Base-by-base conservation (phyloP, 2,329 filamentous ascomycete genomes). In the Fusarium buxicola region DNA sequence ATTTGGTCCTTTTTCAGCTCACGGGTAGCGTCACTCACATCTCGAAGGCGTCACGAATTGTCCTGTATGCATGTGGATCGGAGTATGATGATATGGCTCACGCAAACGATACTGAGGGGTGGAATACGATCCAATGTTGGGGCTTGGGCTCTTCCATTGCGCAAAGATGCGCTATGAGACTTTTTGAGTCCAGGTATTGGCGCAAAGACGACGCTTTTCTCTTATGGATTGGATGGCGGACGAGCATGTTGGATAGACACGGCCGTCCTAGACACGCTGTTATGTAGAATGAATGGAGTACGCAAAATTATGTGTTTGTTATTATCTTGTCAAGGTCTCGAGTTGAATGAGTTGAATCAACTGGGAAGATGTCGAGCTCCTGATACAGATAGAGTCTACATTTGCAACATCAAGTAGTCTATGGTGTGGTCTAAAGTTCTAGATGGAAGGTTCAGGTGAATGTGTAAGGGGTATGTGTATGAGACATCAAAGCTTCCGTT, bases 1-100 rank as follows among this genome's bases (percentile, higher is more conserved):
- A n/a, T 67, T 62, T 57, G 35, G 47, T 58, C 48, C 45, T 54
- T 61, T 68, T 58, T 57, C 57, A 47, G 51, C 51, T 66, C 59
- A 60, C 60, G 55, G 57, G 57, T 63, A 69, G 63, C 69, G 58
- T 63, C 53, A 58, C 63, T 65, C 58, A 61, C 59, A 67, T 71
- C 47, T 60, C 55, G 49, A 45, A 66, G 68, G 66, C 60, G 65
- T 63, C 63, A 38, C 55, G 58, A 67, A 58, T 55, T 67, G 51
- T 68, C 63, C 60, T 69, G 62, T 60, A 68, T 66, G 69, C 69
- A 71, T 71, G 62, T 64, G 67, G 60, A 70, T 60, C 57, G 69
- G 72, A 74, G 71, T 74, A 69, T 55, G 63, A 71, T 63, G 63
- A 58, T 47, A 65, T 43, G 63, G 60, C 63, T 65, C 60, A 66